A percentile compares a stretch with the other conserved stretches of the same genome.
Evolutionary conservation across 331 rosid species (phyloP).

Genomic region (Pyracantha coccinea): DNA sequence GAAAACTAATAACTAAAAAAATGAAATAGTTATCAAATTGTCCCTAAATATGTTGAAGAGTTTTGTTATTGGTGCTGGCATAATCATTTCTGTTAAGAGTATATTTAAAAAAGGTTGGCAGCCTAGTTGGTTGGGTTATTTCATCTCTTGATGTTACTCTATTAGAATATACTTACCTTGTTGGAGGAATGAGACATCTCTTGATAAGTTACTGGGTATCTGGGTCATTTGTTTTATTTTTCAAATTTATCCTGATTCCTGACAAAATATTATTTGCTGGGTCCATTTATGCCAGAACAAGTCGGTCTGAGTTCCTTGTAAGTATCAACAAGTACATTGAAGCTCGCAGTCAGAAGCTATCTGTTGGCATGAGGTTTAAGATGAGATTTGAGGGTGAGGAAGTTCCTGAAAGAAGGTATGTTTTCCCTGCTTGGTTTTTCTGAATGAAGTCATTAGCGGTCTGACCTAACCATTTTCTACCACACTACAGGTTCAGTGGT

Average conservation of each 20-base stretch:
- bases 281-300: slow-evolving; percentile 58
- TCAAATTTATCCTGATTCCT: background rate
- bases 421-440: slow-evolving; percentile 7
- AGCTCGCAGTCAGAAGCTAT: slow-evolving; percentile 78
- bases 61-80: background rate
- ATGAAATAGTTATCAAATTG: no score
- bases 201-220: background rate
- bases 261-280: slow-evolving; percentile 14
- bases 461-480: background rate
- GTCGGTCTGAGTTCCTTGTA: slow-evolving; percentile 90
- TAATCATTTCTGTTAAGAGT: background rate
- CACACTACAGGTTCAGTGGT: slow-evolving; percentile 78
- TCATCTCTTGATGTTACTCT: background rate
- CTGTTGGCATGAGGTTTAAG: slow-evolving; percentile 97
- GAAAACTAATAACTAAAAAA: no score
- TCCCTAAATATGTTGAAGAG: background rate
- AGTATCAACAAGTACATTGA: slow-evolving; percentile 91
- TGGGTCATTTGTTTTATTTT: background rate
- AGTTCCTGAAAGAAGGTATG: slow-evolving; percentile 96
- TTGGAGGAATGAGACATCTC: background rate
- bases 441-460: background rate
- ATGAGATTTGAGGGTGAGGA: slow-evolving; percentile 99
- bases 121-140: no score
- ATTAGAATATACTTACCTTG: background rate
- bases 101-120: background rate